A percentile compares a stretch with the other conserved stretches of the same genome.
phyloP scores from a whole-genome alignment of 2,329 filamentous ascomycete species.

The Penicillium corylophilum region DNA sequence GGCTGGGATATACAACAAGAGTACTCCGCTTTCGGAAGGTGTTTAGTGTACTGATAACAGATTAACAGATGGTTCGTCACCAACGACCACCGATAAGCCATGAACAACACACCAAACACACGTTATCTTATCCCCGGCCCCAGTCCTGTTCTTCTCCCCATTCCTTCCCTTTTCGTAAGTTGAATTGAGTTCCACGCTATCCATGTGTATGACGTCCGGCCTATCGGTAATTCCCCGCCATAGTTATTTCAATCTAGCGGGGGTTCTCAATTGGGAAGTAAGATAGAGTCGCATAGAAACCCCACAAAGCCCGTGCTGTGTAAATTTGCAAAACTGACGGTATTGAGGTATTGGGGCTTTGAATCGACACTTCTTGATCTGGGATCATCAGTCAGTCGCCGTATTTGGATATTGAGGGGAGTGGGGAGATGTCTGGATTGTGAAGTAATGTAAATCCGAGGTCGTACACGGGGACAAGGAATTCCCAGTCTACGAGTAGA shows the following conservation, averaged over 20 bases:
- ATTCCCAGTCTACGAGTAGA: not conserved
- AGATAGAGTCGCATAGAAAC: not conserved
- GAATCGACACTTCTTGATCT: not conserved
- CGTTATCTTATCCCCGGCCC: not conserved
- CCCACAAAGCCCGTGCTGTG: not conserved
- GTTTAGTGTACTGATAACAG: not conserved
- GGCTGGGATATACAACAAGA: not conserved
- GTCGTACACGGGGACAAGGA: not conserved
- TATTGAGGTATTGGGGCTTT: not conserved
- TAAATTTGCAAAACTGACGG: not conserved
- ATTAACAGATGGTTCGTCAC: not conserved
- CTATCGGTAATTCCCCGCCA: not conserved
- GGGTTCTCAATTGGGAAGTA: slow-evolving; percentile 3
- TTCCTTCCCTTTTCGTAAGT: not conserved
- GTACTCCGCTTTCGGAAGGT: not conserved
- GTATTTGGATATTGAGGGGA: not conserved
- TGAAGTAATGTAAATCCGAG: not conserved
- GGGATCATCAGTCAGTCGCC: not conserved
- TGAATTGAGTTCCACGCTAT: not conserved
- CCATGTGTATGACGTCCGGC: not conserved
- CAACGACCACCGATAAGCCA: not conserved
- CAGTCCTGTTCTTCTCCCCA: not conserved
- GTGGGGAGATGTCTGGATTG: not conserved
- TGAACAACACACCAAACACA: not conserved
- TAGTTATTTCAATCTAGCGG: not conserved